Evolutionary conservation across 2,329 filamentous ascomycete genomes (phyloP), one percentile per base, ranked within the genome.

Genomic region (Arachnomyces sp.): DNA sequence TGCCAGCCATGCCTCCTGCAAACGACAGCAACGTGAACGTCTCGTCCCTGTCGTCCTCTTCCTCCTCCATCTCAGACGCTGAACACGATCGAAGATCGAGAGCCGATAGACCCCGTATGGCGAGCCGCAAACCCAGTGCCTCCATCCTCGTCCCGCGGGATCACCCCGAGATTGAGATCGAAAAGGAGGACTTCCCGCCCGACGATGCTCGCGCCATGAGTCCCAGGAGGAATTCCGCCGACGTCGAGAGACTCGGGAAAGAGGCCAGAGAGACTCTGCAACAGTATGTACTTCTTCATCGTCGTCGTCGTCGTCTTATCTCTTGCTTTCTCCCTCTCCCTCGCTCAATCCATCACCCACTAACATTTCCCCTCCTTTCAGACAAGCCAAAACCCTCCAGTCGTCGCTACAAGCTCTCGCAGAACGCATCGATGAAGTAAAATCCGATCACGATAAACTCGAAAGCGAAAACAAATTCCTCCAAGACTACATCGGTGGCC

Each of bases 401-500:
- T 86, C 88, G 39, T 94, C 87, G 18, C 78, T 98, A 28, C 74
- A 93, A 46, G 86, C 84, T 47, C 84, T 96, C 32, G 87, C 95
- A 50, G 86, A 95, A 64, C 84, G 88, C 38, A 93, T 96, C 60
- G 92, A 98, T 59, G 86, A 86, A 21, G 89, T 96, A 48, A 86
- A 88, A 63, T 83, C 85, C 52, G 90, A 96, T 59, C 89, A 98
- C 59, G 87, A 95, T 67, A 95, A 95, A 66, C 79, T 98, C 40
- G 89, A 96, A 64, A 92, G 77, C 62, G 89, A 95, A 63, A 98
- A 98, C 73, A 90, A 88, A 56, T 95, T 96, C 58, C 68, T 98
- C 35, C 90, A 96, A 64, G 95, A 95, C 63, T 96, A 96, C 61
- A 96, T 96, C 55, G 90, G 90, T 49, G 90, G 95, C 57, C 74